A percentile compares a stretch with the other conserved stretches of the same genome.
These are phyloP conservation scores for Verbascum thapsus DNA, from an alignment of 257 asterid species.

Conservation along the genomic window DNA sequence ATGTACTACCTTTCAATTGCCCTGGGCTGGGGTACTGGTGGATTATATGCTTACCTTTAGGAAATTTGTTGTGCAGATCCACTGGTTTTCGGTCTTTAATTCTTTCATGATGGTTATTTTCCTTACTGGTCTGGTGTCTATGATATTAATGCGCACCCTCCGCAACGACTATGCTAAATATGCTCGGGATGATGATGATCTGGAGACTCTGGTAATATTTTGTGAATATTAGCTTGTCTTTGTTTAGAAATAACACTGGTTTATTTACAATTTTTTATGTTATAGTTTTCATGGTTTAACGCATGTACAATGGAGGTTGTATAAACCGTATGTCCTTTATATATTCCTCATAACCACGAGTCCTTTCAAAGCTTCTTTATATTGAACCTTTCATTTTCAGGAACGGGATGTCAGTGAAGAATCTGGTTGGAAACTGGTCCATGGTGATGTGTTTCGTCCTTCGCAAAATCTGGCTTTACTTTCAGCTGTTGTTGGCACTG, in stretches of 20 bases:
- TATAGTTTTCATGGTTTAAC: conserved; percentile 6
- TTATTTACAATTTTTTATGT: neutral
- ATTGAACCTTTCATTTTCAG: conserved; percentile 39
- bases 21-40: conserved; percentile 13
- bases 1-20: neutral
- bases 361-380: conserved; percentile 25
- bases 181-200: conserved; percentile 76
- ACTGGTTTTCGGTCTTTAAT: conserved; percentile 83
- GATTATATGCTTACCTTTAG: neutral
- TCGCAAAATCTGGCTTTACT: conserved; percentile 64
- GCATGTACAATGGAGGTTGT: conserved; percentile 2
- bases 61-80: conserved; percentile 63
- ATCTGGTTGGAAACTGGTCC: conserved; percentile 97
- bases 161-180: conserved; percentile 76
- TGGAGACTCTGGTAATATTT: conserved; percentile 64
- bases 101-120: conserved; percentile 88
- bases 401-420: conserved; percentile 85
- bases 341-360: neutral
- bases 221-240: conserved; percentile 12
- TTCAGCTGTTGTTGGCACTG: conserved; percentile 90
- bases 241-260: neutral
- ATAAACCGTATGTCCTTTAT: conserved; percentile 1
- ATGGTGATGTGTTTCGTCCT: conserved; percentile 92
- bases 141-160: conserved; percentile 84
- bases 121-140: conserved; percentile 79